A percentile compares a stretch with the other conserved stretches of the same genome.
phyloP scores from a whole-genome alignment of 345 rosid genomes.

The Boechera retrofracta region DNA sequence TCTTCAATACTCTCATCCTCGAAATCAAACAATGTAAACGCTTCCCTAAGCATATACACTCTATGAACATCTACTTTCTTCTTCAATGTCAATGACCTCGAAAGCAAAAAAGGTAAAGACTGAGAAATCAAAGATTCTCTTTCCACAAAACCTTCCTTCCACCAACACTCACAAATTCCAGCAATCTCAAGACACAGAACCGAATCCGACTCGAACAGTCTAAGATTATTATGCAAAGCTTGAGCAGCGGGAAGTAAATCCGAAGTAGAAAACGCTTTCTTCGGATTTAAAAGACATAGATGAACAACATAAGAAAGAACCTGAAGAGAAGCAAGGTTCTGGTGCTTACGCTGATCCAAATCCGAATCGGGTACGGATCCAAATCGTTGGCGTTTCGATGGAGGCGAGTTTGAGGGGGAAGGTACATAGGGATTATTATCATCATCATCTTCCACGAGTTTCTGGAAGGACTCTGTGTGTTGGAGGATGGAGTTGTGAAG shows the following conservation, averaged over 20 bases:
- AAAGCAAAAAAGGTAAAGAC: conserved; percentile 72
- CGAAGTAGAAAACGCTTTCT: conserved; percentile 50
- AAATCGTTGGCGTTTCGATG: conserved; percentile 53
- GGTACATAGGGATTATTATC: conserved; percentile 9
- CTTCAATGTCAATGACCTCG: conserved; percentile 78
- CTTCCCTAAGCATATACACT: conserved; percentile 76
- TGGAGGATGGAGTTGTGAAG: conserved; percentile 54
- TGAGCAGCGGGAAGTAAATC: conserved; percentile 66
- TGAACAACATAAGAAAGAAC: conserved; percentile 50
- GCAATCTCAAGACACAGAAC: conserved; percentile 65
- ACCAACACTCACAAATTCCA: conserved; percentile 77
- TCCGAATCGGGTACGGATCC: conserved; percentile 36
- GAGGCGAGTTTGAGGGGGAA: conserved; percentile 55
- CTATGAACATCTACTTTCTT: conserved; percentile 86
- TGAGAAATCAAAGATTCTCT: conserved; percentile 78
- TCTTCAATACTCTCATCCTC: conserved; percentile 92
- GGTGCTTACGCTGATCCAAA: conserved; percentile 37
- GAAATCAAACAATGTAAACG: conserved; percentile 75
- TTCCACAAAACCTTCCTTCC: conserved; percentile 66
- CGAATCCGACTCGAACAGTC: conserved; percentile 72
- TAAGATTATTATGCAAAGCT: conserved; percentile 67
- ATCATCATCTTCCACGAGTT: conserved; percentile 25
- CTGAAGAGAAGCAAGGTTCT: conserved; percentile 52
- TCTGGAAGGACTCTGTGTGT: conserved; percentile 51
- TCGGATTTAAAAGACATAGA: conserved; percentile 61